Conservation (phyloP, 257 asterid species). For the Capsicum pubescens region DNA sequence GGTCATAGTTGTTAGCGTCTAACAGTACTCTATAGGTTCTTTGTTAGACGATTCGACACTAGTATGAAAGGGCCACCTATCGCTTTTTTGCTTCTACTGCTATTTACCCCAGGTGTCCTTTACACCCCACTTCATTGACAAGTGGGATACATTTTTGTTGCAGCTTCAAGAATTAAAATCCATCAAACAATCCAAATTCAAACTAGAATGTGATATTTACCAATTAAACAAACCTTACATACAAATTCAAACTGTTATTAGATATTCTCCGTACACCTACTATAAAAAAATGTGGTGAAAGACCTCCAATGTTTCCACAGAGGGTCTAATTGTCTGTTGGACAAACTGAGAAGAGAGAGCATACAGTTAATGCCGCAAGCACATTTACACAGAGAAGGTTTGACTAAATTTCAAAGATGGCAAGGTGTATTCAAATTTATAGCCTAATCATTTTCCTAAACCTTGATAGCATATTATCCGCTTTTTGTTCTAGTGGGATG, state of each 20-base stretch:
- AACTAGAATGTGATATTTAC: slow-evolving; percentile 1
- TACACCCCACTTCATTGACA: not conserved
- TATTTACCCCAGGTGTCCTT: not conserved
- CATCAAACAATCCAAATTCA: not conserved
- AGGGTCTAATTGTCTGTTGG: slow-evolving; percentile 6
- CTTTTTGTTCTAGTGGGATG: not conserved
- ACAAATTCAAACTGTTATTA: not conserved
- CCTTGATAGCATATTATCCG: not conserved
- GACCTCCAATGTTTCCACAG: not conserved
- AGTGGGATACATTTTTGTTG: slow-evolving; percentile 7
- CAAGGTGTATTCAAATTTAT: not conserved
- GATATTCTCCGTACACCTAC: not conserved
- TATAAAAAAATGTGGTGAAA: not conserved
- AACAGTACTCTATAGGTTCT: not conserved
- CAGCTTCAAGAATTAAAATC: not conserved
- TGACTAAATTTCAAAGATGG: not conserved
- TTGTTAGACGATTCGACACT: not conserved
- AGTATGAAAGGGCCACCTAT: not conserved
- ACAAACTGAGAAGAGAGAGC: not conserved
- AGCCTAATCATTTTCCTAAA: not conserved
- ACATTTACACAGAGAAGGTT: slow-evolving; percentile 9
- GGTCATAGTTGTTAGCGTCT: not conserved
- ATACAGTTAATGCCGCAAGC: not conserved
- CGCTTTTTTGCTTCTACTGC: not conserved
- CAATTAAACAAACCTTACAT: not conserved